A percentile compares a stretch with the other conserved stretches of the same genome.
Conservation (phyloP, 208 protist species). For the Lotmaria passim region DNA sequence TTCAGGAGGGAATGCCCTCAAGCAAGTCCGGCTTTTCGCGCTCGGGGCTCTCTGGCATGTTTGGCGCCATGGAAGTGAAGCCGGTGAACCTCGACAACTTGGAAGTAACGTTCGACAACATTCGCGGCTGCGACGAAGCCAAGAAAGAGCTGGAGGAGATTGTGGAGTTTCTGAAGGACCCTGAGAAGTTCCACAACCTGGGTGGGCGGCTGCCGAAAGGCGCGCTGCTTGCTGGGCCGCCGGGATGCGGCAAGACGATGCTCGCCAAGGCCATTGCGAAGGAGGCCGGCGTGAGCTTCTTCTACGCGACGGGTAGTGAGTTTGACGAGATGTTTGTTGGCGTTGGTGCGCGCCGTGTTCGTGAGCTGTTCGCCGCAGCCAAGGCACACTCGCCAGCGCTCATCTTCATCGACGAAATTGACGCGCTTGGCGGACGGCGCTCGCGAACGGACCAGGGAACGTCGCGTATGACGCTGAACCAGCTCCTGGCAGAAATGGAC, state of each 20-base stretch:
- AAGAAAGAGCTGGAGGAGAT: conserved; percentile 93
- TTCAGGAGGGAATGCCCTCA: conserved; percentile 38
- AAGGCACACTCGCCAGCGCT: conserved; percentile 95
- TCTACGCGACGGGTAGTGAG: conserved; percentile 94
- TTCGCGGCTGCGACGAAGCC: conserved; percentile 91
- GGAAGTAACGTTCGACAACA: conserved; percentile 86
- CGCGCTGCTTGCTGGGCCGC: conserved; percentile 97
- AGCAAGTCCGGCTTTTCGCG: conserved; percentile 38
- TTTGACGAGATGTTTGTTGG: conserved; percentile 99
- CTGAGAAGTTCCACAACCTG: conserved; percentile 92
- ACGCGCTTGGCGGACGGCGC: conserved; percentile 93
- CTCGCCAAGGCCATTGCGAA: conserved; percentile 94
- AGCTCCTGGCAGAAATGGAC: conserved; percentile 97
- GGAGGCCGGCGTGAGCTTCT: conserved; percentile 96
- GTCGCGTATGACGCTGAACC: conserved; percentile 96
- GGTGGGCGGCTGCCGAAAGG: conserved; percentile 97
- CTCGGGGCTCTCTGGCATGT: conserved; percentile 41
- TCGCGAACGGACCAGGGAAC: conserved; percentile 65
- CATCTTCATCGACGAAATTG: conserved; percentile 99
- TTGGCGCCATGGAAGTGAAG: conserved; percentile 61
- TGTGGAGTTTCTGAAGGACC: conserved; percentile 95
- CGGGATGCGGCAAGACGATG: conserved; percentile 97
- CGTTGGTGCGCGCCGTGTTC: conserved; percentile 94
- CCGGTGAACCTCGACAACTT: conserved; percentile 82
- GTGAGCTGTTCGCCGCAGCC: conserved; percentile 95